These are phyloP conservation scores for Penicillium sp. DNA, from an alignment of 2,329 filamentous ascomycete species.

Conservation along the genomic window DNA sequence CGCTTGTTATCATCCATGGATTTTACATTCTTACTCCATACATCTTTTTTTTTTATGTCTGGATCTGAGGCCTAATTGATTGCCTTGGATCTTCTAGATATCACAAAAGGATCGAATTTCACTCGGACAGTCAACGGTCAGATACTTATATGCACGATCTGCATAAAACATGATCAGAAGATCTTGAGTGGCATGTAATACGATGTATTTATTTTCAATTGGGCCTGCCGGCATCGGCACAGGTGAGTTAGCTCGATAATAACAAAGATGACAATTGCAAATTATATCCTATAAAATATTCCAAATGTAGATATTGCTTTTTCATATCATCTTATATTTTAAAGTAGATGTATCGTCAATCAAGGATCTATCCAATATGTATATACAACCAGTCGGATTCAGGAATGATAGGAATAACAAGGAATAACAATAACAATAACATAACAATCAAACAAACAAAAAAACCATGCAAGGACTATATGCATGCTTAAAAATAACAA, in stretches of 20 bases:
- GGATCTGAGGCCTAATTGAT: not conserved
- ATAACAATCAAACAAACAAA: not conserved
- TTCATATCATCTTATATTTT: not conserved
- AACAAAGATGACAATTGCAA: not conserved
- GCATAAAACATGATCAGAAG: conserved; percentile 1
- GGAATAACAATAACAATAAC: not conserved
- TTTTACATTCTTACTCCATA: not conserved
- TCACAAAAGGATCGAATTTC: not conserved
- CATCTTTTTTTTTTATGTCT: not conserved
- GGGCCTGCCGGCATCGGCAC: not conserved
- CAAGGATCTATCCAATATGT: not conserved
- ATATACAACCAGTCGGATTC: not conserved
- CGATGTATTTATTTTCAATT: not conserved
- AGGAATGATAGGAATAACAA: not conserved
- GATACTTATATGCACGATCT: not conserved
- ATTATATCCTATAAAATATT: not conserved
- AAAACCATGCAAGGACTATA: conserved; percentile 2
- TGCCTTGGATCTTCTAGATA: not conserved
- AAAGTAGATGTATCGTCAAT: not conserved
- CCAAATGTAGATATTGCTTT: not conserved
- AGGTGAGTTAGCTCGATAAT: not conserved
- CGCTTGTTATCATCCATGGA: not conserved
- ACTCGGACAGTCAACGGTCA: not conserved
- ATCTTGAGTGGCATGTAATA: not conserved
- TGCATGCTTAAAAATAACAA: not conserved